Evolutionary conservation across 2,329 filamentous ascomycete genomes (phyloP), one percentile per base, ranked within the genome.

Genomic region (Hysterium pulicare): DNA sequence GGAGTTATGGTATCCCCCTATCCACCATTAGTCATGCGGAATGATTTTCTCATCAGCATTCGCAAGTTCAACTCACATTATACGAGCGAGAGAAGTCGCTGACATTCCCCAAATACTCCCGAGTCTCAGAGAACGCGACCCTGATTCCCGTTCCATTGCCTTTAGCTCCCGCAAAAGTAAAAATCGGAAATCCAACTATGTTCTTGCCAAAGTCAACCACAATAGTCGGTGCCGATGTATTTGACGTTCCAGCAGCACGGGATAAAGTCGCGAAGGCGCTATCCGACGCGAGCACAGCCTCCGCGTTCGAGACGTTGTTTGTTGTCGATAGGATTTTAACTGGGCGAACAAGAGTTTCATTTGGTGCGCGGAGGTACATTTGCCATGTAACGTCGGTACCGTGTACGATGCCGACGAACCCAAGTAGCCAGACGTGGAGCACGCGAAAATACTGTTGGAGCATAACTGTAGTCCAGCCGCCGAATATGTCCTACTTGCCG

Each of bases 1-100:
- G 5, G 5, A 9, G 35, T 38, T 13, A 38, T 38, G 7, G 35
- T 38, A 26, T 38, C 35, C 10, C 35, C 8, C 8, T 28, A 28
- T 28, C 26, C 8, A n/a, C 26, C 8, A 28, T 8, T n/a, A 28
- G 8, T 8, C n/a, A 28, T 28, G n/a, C n/a, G n/a, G n/a, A n/a
- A n/a, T 28, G 26, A 28, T 28, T 8, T 8, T n/a, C 26, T 28
- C 26, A 28, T 28, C n/a, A n/a, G n/a, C n/a, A n/a, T n/a, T n/a
- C n/a, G n/a, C n/a, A n/a, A n/a, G n/a, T n/a, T n/a, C n/a, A n/a
- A n/a, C n/a, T n/a, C n/a, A 8, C 35, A 13, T 38, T 38, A 26
- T 38, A 10, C 5, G 35, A 38, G 16, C 35, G 35, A 2, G 35
- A 24, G 21, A 38, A 38, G n/a, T 38, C 35, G n/a, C 19, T 23